Conservation (phyloP, 139 green algal genomes). For the Chlorella sorokiniana region DNA sequence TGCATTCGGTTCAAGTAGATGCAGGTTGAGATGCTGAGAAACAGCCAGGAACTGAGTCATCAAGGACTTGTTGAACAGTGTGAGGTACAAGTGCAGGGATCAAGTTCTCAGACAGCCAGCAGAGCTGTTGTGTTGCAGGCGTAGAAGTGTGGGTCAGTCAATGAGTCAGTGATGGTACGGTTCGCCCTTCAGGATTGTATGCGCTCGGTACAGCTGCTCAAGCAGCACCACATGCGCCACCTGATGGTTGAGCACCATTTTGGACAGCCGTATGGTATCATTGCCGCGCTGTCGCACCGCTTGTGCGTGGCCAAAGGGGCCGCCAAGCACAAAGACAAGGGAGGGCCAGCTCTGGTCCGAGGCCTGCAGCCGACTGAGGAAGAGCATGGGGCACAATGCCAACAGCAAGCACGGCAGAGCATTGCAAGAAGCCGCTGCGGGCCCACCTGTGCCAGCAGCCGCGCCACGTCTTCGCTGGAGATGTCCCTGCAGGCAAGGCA, state of each 20-base stretch:
- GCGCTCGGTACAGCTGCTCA: constrained; percentile 88
- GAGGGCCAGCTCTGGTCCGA: constrained; percentile 41
- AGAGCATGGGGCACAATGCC: neutral
- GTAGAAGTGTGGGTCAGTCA: no score
- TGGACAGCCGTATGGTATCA: constrained; percentile 58
- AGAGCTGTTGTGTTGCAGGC: no score
- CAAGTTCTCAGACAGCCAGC: no score
- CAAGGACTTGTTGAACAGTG: no score
- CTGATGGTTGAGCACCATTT: constrained; percentile 87
- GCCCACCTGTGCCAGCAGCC: constrained; percentile 22
- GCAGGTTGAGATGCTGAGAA: neutral
- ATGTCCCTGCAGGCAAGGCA: constrained; percentile 4
- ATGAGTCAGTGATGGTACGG: constrained; percentile 84
- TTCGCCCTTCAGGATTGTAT: constrained; percentile 79
- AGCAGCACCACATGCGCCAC: constrained; percentile 83
- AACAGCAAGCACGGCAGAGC: neutral
- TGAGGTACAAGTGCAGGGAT: no score
- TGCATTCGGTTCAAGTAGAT: neutral
- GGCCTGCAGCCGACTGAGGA: constrained; percentile 1
- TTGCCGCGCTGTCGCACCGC: constrained; percentile 59
- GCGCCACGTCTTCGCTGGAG: constrained; percentile 21
- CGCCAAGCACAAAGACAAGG: constrained; percentile 76
- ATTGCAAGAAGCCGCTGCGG: neutral
- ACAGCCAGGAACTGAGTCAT: neutral
- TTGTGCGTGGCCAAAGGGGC: constrained; percentile 74